Percentiles rank a stretch among this genome's conserved stretches.
These are phyloP conservation scores for Podaxis sp. DNA, from an alignment of 768 basidiomycete species.

Conservation along the genomic window DNA sequence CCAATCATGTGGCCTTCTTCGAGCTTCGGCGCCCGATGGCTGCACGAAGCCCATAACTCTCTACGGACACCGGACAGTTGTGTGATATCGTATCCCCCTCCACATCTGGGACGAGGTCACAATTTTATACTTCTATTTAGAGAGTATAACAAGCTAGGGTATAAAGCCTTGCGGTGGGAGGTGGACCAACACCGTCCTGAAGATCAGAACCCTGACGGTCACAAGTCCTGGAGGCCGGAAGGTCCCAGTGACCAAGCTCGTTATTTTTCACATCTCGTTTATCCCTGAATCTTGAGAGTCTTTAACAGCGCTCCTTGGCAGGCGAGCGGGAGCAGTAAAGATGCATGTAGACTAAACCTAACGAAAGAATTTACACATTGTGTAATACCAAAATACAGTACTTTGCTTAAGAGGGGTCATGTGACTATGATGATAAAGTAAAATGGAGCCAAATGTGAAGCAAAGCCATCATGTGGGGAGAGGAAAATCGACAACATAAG, in stretches of 20 bases:
- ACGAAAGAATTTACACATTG: slow-evolving; percentile 5
- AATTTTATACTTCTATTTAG: too few relatives aligned
- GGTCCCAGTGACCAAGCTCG: neutral
- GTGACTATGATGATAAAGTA: slow-evolving; percentile 11
- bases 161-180: too few relatives aligned
- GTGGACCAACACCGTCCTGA: too few relatives aligned
- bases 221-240: too few relatives aligned
- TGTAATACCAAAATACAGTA: slow-evolving; percentile 15
- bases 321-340: neutral
- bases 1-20: neutral
- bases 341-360: neutral
- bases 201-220: too few relatives aligned
- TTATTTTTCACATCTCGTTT: neutral
- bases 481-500: neutral
- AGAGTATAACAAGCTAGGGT: too few relatives aligned
- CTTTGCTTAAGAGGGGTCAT: slow-evolving; percentile 5
- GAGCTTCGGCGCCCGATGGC: too few relatives aligned
- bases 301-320: neutral
- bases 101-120: too few relatives aligned
- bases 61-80: too few relatives aligned
- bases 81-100: too few relatives aligned
- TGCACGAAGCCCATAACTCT: too few relatives aligned
- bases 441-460: slow-evolving; percentile 3
- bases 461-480: neutral
- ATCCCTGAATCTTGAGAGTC: neutral